Conservation (phyloP, 768 basidiomycete genomes). For the Terana coerulea region DNA sequence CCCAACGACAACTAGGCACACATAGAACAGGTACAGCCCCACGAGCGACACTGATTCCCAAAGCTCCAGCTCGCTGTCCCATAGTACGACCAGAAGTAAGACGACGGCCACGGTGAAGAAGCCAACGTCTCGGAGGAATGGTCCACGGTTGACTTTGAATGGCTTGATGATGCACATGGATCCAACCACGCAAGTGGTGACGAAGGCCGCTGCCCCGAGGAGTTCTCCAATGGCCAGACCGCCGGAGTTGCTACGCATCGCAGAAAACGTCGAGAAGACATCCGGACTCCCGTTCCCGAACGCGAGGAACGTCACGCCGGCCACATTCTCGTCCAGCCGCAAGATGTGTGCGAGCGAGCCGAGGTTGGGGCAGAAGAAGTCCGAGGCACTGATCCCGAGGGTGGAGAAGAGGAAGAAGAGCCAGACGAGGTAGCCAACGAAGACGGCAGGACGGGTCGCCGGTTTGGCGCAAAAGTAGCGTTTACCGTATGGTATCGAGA, state of each 20-base stretch:
- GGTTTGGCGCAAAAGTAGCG: constrained; percentile 66
- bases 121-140: constrained; percentile 90
- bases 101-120: constrained; percentile 86
- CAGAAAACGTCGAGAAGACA: constrained; percentile 93
- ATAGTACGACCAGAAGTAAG: constrained; percentile 73
- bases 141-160: constrained; percentile 74
- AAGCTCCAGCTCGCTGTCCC: constrained; percentile 64
- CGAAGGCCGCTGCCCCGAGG: constrained; percentile 92
- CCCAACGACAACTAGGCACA: constrained; percentile 65
- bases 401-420: constrained; percentile 92
- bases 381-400: constrained; percentile 90
- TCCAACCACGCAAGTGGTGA: constrained; percentile 93
- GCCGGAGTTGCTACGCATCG: constrained; percentile 82
- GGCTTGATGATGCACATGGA: constrained; percentile 98
- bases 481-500: constrained; percentile 66
- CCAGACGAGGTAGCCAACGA: constrained; percentile 69
- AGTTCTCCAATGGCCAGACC: constrained; percentile 93
- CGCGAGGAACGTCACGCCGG: constrained; percentile 94
- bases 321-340: constrained; percentile 87
- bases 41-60: constrained; percentile 77
- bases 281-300: constrained; percentile 98
- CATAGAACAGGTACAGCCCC: constrained; percentile 74
- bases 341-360: constrained; percentile 84
- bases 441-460: constrained; percentile 53
- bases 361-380: constrained; percentile 97